Conservation (phyloP, 2,329 filamentous ascomycete species). For the Claviceps fusiformis region DNA sequence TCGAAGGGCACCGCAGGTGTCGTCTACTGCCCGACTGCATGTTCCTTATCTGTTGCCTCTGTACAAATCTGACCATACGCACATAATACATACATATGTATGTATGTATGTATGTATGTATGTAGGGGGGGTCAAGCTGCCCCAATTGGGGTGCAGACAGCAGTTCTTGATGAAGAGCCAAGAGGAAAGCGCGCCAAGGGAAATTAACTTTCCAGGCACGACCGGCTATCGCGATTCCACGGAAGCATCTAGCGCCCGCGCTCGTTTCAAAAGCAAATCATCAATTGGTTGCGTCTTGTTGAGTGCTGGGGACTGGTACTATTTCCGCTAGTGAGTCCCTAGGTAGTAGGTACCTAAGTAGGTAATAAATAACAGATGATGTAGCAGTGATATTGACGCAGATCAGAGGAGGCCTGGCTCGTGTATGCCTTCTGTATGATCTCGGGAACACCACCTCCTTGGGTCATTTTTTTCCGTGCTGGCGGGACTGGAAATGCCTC, state of each 20-base stretch:
- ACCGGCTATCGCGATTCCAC: constrained; percentile 4
- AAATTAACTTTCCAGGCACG: neutral
- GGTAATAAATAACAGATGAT: neutral
- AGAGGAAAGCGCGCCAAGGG: neutral
- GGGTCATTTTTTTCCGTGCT: neutral
- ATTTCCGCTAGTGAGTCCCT: neutral
- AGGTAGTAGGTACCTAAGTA: too few species aligned
- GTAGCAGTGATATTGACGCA: neutral
- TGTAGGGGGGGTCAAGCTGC: neutral
- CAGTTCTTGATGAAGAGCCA: neutral
- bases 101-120: neutral
- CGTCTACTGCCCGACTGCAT: too few species aligned
- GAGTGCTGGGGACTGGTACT: neutral
- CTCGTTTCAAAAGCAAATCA: neutral
- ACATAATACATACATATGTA: too few species aligned
- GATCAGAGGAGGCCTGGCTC: neutral
- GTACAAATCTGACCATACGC: too few species aligned
- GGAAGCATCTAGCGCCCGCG: neutral
- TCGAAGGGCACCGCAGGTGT: neutral
- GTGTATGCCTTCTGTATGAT: neutral
- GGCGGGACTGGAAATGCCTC: neutral
- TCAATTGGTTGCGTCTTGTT: neutral
- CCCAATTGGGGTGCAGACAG: neutral
- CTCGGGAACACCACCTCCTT: neutral
- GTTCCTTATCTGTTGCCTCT: too few species aligned